phyloP scores from a whole-genome alignment of 23 red algal genomes.

The Cyanidiococcus yangmingshanensis region DNA sequence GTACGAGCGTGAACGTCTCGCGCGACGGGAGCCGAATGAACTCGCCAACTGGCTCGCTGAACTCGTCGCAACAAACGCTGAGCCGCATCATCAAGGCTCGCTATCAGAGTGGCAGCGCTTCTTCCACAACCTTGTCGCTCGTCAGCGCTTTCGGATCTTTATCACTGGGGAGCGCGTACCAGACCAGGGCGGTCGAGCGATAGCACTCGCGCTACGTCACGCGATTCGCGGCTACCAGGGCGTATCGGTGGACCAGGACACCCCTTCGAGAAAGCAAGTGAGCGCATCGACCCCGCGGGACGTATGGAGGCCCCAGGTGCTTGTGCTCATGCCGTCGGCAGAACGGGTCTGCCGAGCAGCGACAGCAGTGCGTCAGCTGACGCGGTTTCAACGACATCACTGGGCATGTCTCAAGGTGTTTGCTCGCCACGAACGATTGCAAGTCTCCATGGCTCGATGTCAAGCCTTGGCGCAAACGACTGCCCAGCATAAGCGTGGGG shows the following conservation, averaged over 20 bases:
- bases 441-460: not conserved
- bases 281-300: not conserved
- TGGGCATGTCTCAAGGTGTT: not conserved
- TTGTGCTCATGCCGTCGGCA: not conserved
- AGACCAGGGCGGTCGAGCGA: not conserved
- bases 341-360: not conserved
- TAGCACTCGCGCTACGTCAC: not conserved
- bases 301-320: not conserved
- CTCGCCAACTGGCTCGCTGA: not conserved
- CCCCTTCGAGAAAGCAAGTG: not conserved
- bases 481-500: not conserved
- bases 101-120: not conserved
- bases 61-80: not conserved
- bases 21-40: not conserved
- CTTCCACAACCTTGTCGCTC: not conserved
- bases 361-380: not conserved
- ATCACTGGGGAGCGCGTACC: not conserved
- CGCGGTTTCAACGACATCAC: not conserved
- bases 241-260: not conserved
- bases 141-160: not conserved
- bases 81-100: not conserved
- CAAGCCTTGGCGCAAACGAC: not conserved
- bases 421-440: not conserved
- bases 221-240: not conserved
- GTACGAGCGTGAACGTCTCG: not conserved